Base-by-base conservation (phyloP, 768 basidiomycete genomes). In the Lentinula aciculospora region DNA sequence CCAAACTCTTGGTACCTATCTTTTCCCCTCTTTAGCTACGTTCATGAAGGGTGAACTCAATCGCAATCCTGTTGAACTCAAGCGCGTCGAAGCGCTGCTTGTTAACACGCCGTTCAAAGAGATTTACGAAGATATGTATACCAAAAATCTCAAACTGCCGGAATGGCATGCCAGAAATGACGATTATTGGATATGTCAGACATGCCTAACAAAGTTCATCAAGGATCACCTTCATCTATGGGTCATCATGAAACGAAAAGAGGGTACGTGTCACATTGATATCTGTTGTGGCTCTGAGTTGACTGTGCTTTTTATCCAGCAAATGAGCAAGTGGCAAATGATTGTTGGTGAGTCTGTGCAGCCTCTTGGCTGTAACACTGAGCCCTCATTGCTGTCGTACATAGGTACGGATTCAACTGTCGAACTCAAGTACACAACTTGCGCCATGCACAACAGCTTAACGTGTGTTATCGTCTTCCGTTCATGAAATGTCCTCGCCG, bases 351-450 rank as follows among this genome's bases (percentile, higher is more conserved):
- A 36, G 68, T 21, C 21, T 61, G 19, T 7, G 31, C 10, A 13
- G 12, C 29, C 28, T 12, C 8, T 45, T n/a, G 23, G 12, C n/a
- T 23, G 12, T n/a, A 13, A 15, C 39, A 4, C 9, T 27, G 15
- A 25, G 31, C 42, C 2, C 25, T 48, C 57, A 36, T 19, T 1
- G 9, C 25, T 17, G 15, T 50, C 10, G 19, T 44, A n/a, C n/a
- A n/a, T n/a, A 69, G 68, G 68, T 73, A 73, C 49, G 72, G 72
- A 8, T 72, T 69, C 49, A 66, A 68, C 47, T 73, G 72, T 47
- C 67, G 72, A 40, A 73, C 72, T 10, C 68, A 69, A 63, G 56
- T 58, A 1, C 71, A 72, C 57, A 66, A 60, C 19, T 10, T 17
- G 2, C 27, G 15, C 1, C 72, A 73, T 56, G 71, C 70, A 0